Base-by-base conservation (phyloP, 345 rosid genomes). In the Gossypium australe region DNA sequence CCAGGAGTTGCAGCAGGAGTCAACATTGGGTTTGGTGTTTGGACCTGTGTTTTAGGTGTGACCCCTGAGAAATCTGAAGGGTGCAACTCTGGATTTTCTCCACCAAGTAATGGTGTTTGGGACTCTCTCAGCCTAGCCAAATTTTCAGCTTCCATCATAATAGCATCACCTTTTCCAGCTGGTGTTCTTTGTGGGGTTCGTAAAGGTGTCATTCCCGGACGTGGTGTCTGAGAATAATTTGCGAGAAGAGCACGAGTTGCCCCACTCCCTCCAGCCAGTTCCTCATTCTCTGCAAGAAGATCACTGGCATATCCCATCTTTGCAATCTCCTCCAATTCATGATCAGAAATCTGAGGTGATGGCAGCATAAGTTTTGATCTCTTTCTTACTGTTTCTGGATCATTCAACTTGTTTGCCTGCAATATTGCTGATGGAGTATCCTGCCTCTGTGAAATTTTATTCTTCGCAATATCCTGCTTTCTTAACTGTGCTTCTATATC, bases 131-230 rank as follows among this genome's bases (percentile, higher is more conserved):
- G 66, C 59, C 99, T 82, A n/a, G 97, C 98, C 78, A 96, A 82
- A 65, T 96, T 96, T 84, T 96, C 97, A 69, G 99, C 99, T 84
- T 96, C 99, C 99, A 92, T 93, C 98, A 93, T 90, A 67, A 96
- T 86, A 71, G 99, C 90, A 83, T 96, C 99, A 70, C 98, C 97
- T 82, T 92, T 93, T 73, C 97, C 97, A 70, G 97, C 81, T 77
- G 99, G 98, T 68, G 99, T 96, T 77, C 99, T 90, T 76, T 91
- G 98, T 1, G 99, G 98, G 48, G 98, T 92, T n/a, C 92, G 88
- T 58, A 88, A 52, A 25, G 98, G 98, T 24, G 98, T 90, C 94
- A 92, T 89, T 69, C 97, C 97, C 74, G 78, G 94, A 71, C 84
- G 86, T 20, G 97, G 98, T 55, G 99, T 91, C 73, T 89, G 97